Percentiles rank a stretch among this genome's conserved stretches.
Evolutionary conservation across 305 asterid genomes (phyloP).

Genomic region (Solanum chacoense): DNA sequence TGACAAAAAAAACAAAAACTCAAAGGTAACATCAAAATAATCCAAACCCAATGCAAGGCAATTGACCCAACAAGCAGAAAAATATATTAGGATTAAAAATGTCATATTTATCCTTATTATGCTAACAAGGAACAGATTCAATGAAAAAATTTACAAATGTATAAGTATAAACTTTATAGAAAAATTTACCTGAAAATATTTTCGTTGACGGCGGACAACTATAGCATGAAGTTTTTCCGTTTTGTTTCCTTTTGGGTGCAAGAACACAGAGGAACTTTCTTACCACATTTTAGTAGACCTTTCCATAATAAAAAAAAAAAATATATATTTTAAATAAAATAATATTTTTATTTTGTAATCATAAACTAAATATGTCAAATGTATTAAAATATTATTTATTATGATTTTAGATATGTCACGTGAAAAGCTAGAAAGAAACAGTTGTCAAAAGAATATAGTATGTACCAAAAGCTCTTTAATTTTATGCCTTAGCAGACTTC

Average conservation of each 20-base stretch:
- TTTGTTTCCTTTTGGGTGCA: not conserved
- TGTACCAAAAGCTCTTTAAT: not conserved
- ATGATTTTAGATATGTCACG: too few species aligned
- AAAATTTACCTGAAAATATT: not conserved
- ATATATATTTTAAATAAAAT: not conserved
- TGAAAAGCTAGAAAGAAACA: too few species aligned
- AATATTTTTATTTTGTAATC: not conserved
- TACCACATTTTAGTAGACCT: not conserved
- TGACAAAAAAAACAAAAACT: not conserved
- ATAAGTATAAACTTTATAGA: not conserved
- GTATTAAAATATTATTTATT: too few species aligned
- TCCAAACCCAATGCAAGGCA: not conserved
- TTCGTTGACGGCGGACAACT: not conserved
- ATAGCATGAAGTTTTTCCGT: not conserved
- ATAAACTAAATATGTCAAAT: too few species aligned
- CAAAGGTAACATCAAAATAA: not conserved
- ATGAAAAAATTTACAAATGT: not conserved
- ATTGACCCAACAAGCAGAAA: not conserved
- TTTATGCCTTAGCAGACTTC: too few species aligned
- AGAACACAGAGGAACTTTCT: not conserved
- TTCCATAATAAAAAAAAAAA: not conserved
- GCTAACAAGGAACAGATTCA: not conserved
- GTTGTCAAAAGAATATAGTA: too few species aligned
- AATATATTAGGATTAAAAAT: not conserved
- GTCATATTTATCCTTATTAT: not conserved